Conservation (phyloP, 306 rosid species). For the Gynostemma pentaphyllum region DNA sequence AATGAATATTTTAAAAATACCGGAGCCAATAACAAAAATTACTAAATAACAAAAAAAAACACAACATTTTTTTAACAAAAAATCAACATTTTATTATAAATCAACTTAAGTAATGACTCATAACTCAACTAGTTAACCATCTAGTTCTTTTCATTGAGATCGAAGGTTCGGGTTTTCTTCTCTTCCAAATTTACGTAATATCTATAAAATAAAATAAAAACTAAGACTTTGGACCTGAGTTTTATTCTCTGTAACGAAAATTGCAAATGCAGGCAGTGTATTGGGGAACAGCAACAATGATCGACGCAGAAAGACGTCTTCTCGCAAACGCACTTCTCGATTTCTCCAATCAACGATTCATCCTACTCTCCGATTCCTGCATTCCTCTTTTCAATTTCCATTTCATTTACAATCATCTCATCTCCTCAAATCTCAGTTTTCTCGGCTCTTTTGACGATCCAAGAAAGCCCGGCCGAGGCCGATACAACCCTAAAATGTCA, state of each 20-base stretch:
- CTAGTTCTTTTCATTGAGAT: too few species aligned
- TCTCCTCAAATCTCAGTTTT: slow-evolving; percentile 33
- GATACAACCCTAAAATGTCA: slow-evolving; percentile 34
- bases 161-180: too few species aligned
- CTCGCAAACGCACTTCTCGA: slow-evolving; percentile 50
- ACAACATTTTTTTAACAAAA: too few species aligned
- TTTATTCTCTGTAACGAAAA: too few species aligned
- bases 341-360: slow-evolving; percentile 37
- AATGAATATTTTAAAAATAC: too few species aligned
- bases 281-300: slow-evolving; percentile 49
- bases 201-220: too few species aligned
- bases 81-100: too few species aligned
- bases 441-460: slow-evolving; percentile 31
- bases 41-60: neutral
- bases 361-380: slow-evolving; percentile 57
- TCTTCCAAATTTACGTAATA: too few species aligned
- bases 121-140: too few species aligned
- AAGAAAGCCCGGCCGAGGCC: slow-evolving; percentile 28
- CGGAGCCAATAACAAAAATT: too few species aligned
- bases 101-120: too few species aligned
- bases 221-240: too few species aligned
- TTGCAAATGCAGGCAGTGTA: slow-evolving; percentile 22
- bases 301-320: slow-evolving; percentile 59
- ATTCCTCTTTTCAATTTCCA: slow-evolving; percentile 52
- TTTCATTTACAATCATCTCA: slow-evolving; percentile 25